phyloP scores from a whole-genome alignment of 2,329 filamentous ascomycete genomes.

The Hymenoscyphus repandus region DNA sequence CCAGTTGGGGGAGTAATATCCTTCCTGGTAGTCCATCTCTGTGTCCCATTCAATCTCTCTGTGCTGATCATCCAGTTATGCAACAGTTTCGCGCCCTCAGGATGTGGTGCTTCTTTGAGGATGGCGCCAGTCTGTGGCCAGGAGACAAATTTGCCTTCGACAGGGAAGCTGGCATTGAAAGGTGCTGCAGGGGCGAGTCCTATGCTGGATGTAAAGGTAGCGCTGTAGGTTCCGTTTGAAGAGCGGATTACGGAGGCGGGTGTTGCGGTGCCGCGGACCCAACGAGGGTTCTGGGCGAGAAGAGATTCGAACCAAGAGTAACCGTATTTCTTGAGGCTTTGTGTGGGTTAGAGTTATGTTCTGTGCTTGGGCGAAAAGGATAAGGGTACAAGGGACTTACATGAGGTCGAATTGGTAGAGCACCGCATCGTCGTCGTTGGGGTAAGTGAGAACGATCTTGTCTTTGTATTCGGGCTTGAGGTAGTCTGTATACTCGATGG shows the following conservation, averaged over 20 bases:
- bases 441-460: constrained; percentile 49
- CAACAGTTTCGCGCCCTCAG: constrained; percentile 46
- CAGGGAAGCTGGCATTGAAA: constrained; percentile 4
- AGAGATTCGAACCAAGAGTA: constrained; percentile 42
- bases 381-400: constrained; percentile 28
- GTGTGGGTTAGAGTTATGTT: neutral
- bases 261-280: constrained; percentile 47
- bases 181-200: neutral
- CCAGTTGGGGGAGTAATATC: constrained; percentile 27
- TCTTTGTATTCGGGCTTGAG: constrained; percentile 46
- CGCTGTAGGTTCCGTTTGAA: constrained; percentile 30
- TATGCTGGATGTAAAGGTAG: constrained; percentile 31
- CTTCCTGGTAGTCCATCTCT: constrained; percentile 30
- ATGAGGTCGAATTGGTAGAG: constrained; percentile 46
- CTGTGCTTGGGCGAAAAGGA: neutral
- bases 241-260: constrained; percentile 33
- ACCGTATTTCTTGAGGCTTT: neutral
- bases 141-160: constrained; percentile 37
- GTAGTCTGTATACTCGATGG: constrained; percentile 38
- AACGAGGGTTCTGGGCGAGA: constrained; percentile 43
- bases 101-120: constrained; percentile 42
- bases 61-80: constrained; percentile 41
- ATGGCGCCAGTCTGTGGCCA: constrained; percentile 48
- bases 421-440: constrained; percentile 53
- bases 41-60: constrained; percentile 33